phyloP scores from a whole-genome alignment of 768 basidiomycete genomes.

The Mrakia frigida region DNA sequence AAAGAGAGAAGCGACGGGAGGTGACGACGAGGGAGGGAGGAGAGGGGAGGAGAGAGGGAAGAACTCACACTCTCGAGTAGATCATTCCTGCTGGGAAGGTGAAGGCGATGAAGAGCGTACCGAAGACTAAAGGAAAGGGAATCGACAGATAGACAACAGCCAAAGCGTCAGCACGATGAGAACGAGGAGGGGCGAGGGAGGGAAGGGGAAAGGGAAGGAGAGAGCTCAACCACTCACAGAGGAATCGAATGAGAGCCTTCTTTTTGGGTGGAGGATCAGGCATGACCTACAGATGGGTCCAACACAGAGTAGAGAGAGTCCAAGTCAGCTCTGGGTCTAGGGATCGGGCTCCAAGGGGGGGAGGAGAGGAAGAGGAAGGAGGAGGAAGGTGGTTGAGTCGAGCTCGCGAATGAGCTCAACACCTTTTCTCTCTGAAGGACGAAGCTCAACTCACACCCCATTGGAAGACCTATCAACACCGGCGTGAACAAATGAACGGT shows the following conservation, averaged over 20 bases:
- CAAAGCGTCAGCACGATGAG: too few relatives aligned
- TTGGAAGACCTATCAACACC: neutral
- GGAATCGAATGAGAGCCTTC: neutral
- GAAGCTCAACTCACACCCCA: neutral
- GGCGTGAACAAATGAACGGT: neutral
- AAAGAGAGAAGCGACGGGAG: neutral
- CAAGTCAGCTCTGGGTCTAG: neutral
- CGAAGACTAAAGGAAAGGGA: neutral
- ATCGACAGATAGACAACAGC: neutral
- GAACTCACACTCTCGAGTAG: slow-evolving; percentile 16
- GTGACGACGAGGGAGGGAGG: neutral
- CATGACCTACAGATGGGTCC: neutral
- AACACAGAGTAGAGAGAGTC: neutral
- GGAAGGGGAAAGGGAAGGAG: neutral
- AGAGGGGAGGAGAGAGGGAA: neutral
- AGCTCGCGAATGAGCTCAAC: neutral
- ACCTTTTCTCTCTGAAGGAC: neutral
- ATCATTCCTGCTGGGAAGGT: neutral
- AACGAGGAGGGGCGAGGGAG: neutral
- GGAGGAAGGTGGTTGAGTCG: neutral
- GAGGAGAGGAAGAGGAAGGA: neutral
- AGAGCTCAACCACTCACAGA: neutral
- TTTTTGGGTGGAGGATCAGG: neutral
- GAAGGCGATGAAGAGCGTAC: neutral
- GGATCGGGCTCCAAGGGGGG: neutral